Evolutionary conservation across 805 yeast genomes (phyloP).

Genomic region (Candida parachauliodes): DNA sequence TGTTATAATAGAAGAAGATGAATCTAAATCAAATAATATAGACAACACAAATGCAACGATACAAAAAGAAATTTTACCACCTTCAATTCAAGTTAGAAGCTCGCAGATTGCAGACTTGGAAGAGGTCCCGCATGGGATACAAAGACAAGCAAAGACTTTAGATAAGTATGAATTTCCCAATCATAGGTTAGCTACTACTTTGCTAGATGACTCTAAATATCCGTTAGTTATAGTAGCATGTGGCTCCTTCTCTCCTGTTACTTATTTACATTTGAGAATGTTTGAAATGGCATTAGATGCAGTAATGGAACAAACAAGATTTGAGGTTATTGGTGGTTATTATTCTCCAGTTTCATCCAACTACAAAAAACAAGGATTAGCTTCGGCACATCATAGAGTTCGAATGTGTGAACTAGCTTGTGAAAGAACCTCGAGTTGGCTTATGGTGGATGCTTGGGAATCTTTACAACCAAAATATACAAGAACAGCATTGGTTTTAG

Average conservation of each 20-base stretch:
- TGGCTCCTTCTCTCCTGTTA: conserved; percentile 94
- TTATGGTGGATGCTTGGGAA: conserved; percentile 99
- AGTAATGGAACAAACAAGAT: conserved; percentile 84
- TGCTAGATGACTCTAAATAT: conserved; percentile 70
- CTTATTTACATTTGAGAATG: conserved; percentile 93
- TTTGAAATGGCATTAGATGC: conserved; percentile 98
- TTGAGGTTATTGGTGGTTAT: conserved; percentile 95
- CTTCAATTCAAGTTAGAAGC: conserved; percentile 44
- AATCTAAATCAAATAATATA: not conserved
- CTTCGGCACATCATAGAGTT: conserved; percentile 84
- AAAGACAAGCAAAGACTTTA: conserved; percentile 75
- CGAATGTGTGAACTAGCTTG: conserved; percentile 98
- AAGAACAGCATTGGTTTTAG: conserved; percentile 91
- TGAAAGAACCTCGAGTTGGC: conserved; percentile 94
- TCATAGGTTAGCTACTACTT: conserved; percentile 70
- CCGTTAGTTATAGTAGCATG: conserved; percentile 96
- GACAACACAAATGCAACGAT: too few species aligned
- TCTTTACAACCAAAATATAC: conserved; percentile 86
- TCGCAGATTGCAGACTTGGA: conserved; percentile 88
- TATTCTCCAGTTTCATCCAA: conserved; percentile 93
- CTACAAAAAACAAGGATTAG: conserved; percentile 89
- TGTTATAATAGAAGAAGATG: conserved; percentile 18
- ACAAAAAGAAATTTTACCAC: conserved; percentile 25
- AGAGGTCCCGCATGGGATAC: conserved; percentile 94
- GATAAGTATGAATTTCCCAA: conserved; percentile 78